Evolutionary conservation across 371 early-diverging fungal genomes (phyloP).

Genomic region (Basidiobolus meristosporus): DNA sequence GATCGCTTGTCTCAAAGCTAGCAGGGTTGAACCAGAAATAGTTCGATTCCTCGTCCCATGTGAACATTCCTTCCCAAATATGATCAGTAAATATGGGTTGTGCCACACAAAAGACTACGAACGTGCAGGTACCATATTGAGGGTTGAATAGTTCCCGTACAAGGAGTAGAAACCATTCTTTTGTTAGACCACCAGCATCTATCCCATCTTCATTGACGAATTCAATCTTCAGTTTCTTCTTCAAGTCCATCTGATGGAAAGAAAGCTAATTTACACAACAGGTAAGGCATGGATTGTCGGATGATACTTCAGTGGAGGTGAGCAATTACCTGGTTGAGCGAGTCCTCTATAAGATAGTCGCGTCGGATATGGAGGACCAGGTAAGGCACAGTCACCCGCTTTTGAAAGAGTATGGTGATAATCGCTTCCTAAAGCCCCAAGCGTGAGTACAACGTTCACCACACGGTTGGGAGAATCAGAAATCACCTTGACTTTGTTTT

Average conservation of each 20-base stretch:
- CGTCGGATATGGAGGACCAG: slow-evolving; percentile 63
- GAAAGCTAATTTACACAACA: slow-evolving; percentile 5
- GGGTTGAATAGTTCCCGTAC: slow-evolving; percentile 84
- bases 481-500: slow-evolving; percentile 27
- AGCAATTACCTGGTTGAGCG: slow-evolving; percentile 31
- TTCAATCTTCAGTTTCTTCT: slow-evolving; percentile 65
- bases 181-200: slow-evolving; percentile 92
- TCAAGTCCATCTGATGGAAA: slow-evolving; percentile 42
- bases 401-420: slow-evolving; percentile 68
- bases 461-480: not conserved
- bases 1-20: slow-evolving; percentile 67
- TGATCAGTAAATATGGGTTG: not conserved
- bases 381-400: slow-evolving; percentile 60
- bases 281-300: slow-evolving; percentile 2
- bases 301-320: not conserved
- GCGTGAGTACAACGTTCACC: not conserved
- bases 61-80: slow-evolving; percentile 29
- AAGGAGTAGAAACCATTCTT: slow-evolving; percentile 88
- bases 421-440: slow-evolving; percentile 43
- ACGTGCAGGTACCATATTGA: slow-evolving; percentile 43
- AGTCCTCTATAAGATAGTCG: slow-evolving; percentile 71
- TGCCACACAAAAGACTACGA: not conserved
- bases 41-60: slow-evolving; percentile 48
- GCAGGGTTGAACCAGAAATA: slow-evolving; percentile 85
- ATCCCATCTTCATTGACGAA: slow-evolving; percentile 80